phyloP scores from a whole-genome alignment of 1,284 basidiomycete species.

The Puccinia hordei region DNA sequence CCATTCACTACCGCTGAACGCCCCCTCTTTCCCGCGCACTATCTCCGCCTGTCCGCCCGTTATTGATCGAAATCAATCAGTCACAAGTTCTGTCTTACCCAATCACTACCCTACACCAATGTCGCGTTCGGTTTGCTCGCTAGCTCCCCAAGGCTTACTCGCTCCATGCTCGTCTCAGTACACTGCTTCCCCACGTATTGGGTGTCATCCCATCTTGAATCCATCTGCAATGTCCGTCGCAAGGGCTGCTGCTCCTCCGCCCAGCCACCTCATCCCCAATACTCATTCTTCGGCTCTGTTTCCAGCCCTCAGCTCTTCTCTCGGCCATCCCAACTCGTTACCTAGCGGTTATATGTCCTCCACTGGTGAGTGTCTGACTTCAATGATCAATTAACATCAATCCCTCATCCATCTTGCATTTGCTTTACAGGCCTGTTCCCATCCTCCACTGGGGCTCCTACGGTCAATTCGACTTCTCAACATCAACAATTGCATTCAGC shows the following conservation, averaged over 20 bases:
- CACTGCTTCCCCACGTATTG: neutral
- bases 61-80: conserved; percentile 25
- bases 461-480: conserved; percentile 9
- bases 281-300: neutral
- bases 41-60: neutral
- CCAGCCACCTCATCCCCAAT: conserved; percentile 16
- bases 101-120: conserved; percentile 6
- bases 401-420: neutral
- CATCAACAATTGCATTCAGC: conserved; percentile 3
- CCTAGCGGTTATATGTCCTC: neutral
- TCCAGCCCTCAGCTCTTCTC: neutral
- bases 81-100: conserved; percentile 1
- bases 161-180: neutral
- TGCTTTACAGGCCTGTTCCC: conserved; percentile 2
- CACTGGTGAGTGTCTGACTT: neutral
- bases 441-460: neutral
- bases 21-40: conserved; percentile 2
- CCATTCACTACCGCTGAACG: neutral
- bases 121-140: conserved; percentile 5
- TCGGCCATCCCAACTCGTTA: neutral
- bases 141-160: conserved; percentile 12
- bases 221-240: neutral
- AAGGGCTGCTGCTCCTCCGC: conserved; percentile 4
- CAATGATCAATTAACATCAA: neutral
- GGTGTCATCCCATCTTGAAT: conserved; percentile 1